A percentile compares a stretch with the other conserved stretches of the same genome.
phyloP scores from a whole-genome alignment of 2,329 filamentous ascomycete genomes.

The Cercospora beticola region DNA sequence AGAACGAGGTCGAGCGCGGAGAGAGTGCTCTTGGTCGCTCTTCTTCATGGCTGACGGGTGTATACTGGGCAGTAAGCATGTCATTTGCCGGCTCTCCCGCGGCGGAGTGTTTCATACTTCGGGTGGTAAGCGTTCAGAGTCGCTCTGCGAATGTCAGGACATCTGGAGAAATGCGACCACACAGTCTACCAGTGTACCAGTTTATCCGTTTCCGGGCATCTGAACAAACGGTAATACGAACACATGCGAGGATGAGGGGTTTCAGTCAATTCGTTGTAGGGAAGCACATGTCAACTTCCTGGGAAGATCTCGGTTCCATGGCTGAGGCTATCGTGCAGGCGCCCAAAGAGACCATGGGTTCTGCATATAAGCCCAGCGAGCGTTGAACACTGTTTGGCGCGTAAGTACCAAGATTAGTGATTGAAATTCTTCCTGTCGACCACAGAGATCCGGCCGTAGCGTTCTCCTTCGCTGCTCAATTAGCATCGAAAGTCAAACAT shows the following conservation, averaged over 20 bases:
- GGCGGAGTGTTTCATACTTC: background rate
- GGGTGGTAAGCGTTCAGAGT: background rate
- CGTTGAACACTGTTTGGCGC: background rate
- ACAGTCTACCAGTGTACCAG: background rate
- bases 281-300: background rate
- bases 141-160: background rate
- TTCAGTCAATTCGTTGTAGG: background rate
- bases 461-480: background rate
- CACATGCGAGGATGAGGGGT: background rate
- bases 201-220: background rate
- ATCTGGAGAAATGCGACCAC: background rate
- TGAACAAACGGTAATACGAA: background rate
- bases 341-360: background rate
- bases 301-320: conserved; percentile 1
- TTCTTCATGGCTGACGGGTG: background rate
- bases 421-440: background rate
- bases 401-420: background rate
- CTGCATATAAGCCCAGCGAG: background rate
- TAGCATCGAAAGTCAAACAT: background rate
- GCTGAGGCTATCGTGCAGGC: background rate
- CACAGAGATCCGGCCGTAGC: background rate
- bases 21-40: background rate
- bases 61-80: background rate
- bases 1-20: background rate
- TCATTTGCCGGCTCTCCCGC: background rate